These are phyloP conservation scores for Rauvolfia tetraphylla DNA, from an alignment of 257 asterid genomes.

Conservation along the genomic window DNA sequence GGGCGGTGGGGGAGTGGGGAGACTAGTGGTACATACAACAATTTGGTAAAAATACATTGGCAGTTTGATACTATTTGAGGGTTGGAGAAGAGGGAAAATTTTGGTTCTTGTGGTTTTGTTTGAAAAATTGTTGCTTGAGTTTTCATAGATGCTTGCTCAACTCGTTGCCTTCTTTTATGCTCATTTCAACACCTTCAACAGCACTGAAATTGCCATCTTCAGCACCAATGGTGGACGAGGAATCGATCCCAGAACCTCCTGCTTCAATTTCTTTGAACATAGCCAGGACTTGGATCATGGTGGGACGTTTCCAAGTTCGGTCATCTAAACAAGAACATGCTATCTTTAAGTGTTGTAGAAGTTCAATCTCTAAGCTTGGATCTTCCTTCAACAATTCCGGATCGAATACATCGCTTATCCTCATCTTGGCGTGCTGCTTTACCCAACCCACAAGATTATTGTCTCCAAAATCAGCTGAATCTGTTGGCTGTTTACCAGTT, in stretches of 20 bases:
- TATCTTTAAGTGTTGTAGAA: slow-evolving; percentile 63
- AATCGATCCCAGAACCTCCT: slow-evolving; percentile 64
- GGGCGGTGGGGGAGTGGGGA: slow-evolving; percentile 6
- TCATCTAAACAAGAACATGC: slow-evolving; percentile 84
- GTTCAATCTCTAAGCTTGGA: slow-evolving; percentile 66
- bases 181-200: slow-evolving; percentile 68
- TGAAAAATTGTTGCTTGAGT: not conserved
- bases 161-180: slow-evolving; percentile 82
- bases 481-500: slow-evolving; percentile 79
- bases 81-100: slow-evolving; percentile 19
- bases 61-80: slow-evolving; percentile 3
- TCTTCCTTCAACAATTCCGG: slow-evolving; percentile 62
- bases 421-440: slow-evolving; percentile 55
- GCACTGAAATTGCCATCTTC: slow-evolving; percentile 41
- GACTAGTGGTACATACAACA: slow-evolving; percentile 52
- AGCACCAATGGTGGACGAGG: slow-evolving; percentile 46
- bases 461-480: slow-evolving; percentile 87
- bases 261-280: slow-evolving; percentile 86
- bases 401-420: slow-evolving; percentile 70
- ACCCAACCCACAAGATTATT: slow-evolving; percentile 97
- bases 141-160: slow-evolving; percentile 57
- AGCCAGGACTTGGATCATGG: slow-evolving; percentile 81
- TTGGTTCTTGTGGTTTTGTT: not conserved
- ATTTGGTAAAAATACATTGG: slow-evolving; percentile 23
- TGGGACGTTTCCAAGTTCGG: slow-evolving; percentile 76